Base-by-base conservation (phyloP, 257 asterid species). In the Nicotiana tabacum region DNA sequence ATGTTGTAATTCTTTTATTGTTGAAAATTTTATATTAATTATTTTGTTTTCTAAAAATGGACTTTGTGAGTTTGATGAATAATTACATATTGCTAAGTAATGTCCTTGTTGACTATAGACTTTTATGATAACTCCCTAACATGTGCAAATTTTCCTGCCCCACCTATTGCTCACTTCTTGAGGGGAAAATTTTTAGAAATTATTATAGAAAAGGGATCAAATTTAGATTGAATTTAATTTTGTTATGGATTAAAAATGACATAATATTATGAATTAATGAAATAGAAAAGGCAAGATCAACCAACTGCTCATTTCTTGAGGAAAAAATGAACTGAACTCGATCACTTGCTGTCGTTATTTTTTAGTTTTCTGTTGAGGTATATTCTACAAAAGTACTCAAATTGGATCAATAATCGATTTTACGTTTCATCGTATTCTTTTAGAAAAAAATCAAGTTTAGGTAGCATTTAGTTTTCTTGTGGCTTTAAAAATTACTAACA, bases 91-190 rank as follows among this genome's bases (percentile, higher is more conserved):
- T 84, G 82, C 61, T 67, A 67, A 83, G 12, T 9, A 43, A 82
- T 76, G 29, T 29, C 65, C 84, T 60, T 83, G 91, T 92, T 90
- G 91, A 84, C 91, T 74, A 46, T 64, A 72, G 88, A 91, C 88
- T 85, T 88, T 81, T 82, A 74, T 85, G 48, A 70, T 72, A 51
- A 29, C 80, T 86, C 84, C 57, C 69, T 32, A 69, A 68, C 88
- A 85, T 79, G 85, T 83, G 86, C 69, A 18, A 66, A 53, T 87
- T 65, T 85, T 57, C 81, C 56, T 81, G 18, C 60, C 74, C 48
- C 69, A 51, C 70, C 69, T 53, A 21, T 60, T 55, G 33, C 66
- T 57, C 58, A 67, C 80, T 82, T 11, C 39, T 27, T 74, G 16
- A 15, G 9, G 4, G 11, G 10, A 3, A 53, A 3, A 11, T 0